Evolutionary conservation across 1,139 yeast genomes (phyloP).

Genomic region (Candida sp.): DNA sequence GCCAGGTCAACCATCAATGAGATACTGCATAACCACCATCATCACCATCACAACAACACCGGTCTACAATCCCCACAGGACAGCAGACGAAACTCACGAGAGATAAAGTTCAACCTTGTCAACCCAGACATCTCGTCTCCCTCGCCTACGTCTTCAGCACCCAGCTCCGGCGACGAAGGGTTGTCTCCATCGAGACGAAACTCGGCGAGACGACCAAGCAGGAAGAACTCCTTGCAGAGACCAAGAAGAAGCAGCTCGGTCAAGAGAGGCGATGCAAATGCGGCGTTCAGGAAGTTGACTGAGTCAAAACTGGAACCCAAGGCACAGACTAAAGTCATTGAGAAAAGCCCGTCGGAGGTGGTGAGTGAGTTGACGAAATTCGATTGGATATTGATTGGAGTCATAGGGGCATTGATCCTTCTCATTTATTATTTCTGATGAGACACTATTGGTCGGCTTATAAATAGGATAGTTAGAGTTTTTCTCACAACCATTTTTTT

Average conservation of each 20-base stretch:
- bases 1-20: neutral
- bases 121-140: neutral
- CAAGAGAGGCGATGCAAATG: neutral
- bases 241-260: neutral
- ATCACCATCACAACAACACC: neutral
- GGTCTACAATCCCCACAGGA: neutral
- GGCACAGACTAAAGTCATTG: neutral
- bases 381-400: conserved; percentile 7
- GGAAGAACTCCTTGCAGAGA: neutral
- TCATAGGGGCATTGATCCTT: neutral
- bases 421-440: neutral
- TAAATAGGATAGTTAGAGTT: neutral
- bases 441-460: neutral
- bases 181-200: conserved; percentile 1
- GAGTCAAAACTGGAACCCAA: neutral
- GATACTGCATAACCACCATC: neutral
- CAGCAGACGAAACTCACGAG: neutral
- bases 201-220: conserved; percentile 1
- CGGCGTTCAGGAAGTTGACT: neutral
- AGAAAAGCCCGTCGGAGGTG: neutral
- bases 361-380: conserved; percentile 2
- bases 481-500: too few species aligned
- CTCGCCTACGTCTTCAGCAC: neutral
- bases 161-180: neutral
- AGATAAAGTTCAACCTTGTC: neutral